Evolutionary conservation across 257 asterid genomes (phyloP), one percentile per base, ranked within the genome.

Genomic region (Fraxinus cuspidata): DNA sequence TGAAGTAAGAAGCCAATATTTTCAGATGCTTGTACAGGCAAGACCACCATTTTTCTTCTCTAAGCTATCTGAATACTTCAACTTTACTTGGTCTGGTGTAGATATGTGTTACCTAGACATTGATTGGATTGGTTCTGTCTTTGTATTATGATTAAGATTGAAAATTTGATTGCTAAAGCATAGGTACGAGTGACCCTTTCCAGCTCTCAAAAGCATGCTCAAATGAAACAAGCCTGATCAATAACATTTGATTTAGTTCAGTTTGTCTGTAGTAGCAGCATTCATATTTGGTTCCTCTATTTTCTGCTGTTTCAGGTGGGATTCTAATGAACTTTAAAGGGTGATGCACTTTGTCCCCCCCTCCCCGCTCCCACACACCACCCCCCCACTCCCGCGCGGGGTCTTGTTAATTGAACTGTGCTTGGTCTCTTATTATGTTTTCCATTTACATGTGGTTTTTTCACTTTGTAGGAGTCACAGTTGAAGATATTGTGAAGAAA

Each of bases 401-500:
- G 4, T 69, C 71, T 47, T 29, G 28, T 53, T 53, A 40, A 49
- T 71, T 69, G 75, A 64, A 68, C 66, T 77, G 68, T 23, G 67
- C 49, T 53, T 80, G 56, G 47, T 83, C 25, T 68, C 73, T 76
- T 71, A 32, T 38, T 38, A 10, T 68, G 58, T 51, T 12, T 31
- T 60, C 70, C 70, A 38, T 29, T 79, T 79, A 64, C 34, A 51
- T 31, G 29, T 32, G 32, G 31, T 77, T 29, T 29, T 28, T 78
- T 23, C 64, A 68, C 77, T 77, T 84, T 44, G 28, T 77, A 93
- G 97, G 88, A 77, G 75, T 89, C 77, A 76, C 83, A 16, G 83
- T 80, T 75, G 92, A 93, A 78, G 97, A 92, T 84, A 86, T 96
- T 83, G 76, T 79, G 67, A 79, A 86, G 82, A 90, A 90, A 82